Evolutionary conservation across 148 eudicot genomes (phyloP), one percentile per base, ranked within the genome.

Genomic region (Amaranthus hypochondriacus): DNA sequence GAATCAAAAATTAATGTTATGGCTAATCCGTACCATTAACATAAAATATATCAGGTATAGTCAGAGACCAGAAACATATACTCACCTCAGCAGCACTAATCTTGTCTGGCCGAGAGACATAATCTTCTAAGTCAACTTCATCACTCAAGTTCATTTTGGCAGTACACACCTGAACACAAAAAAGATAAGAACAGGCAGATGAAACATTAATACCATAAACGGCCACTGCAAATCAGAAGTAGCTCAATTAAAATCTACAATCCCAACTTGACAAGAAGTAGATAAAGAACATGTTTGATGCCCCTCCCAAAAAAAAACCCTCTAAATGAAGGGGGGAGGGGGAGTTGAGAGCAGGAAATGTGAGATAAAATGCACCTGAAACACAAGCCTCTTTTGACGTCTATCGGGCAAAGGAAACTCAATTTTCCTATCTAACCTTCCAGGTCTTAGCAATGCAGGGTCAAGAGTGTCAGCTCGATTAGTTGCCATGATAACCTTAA

Each of bases 361-460:
- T 61, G 53, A 60, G 48, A 66, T 11, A 63, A 73, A 62, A 49
- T 53, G 61, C 14, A 93, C 94, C 96, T 90, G 94, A 62, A 93
- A 93, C 76, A 90, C 89, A 74, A 93, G 98, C 74, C 96, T 81
- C 86, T 92, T 93, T 61, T 93, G 98, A 57, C 96, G 79, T 73
- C 98, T 89, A 84, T 93, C 96, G 46, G 93, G 96, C 81, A 93
- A 81, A 64, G 96, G 96, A 73, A 93, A 93, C 74, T 90, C 98
- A 57, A 93, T 90, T 77, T 93, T 93, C 56, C 96, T 84, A 73
- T 93, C 98, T 74, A 93, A 88, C 80, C 96, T 89, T 65, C 96
- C 94, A 4, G 96, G 94, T 21, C 94, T 90, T 5, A 90, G 79
- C 77, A 93, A 88, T 7, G 98, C 98, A 63, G 98, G 96, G 81